A percentile compares a stretch with the other conserved stretches of the same genome.
Conservation (phyloP, 208 protist species). For the Leishmania tropica region DNA sequence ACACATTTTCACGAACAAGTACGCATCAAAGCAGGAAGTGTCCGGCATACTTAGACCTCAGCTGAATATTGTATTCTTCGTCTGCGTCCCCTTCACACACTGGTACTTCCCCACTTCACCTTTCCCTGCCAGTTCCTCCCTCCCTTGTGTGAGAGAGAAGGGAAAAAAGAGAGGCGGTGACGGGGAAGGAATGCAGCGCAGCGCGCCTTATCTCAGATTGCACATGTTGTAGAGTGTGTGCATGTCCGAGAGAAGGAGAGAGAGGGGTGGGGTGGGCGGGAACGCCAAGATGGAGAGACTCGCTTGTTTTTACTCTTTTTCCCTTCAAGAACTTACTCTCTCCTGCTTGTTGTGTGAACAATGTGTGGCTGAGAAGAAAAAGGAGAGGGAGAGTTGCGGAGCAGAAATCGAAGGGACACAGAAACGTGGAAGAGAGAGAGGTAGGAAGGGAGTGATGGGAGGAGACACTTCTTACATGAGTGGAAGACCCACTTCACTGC, state of each 20-base stretch:
- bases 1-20: no score
- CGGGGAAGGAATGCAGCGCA: neutral
- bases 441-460: neutral
- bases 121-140: neutral
- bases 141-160: neutral
- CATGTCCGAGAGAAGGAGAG: neutral
- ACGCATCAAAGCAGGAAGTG: neutral
- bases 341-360: neutral
- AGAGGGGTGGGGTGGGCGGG: neutral
- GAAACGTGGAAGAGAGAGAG: neutral
- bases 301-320: neutral
- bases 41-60: neutral
- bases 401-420: neutral
- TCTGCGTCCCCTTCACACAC: neutral
- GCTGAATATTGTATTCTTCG: neutral
- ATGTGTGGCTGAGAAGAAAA: neutral
- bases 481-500: neutral
- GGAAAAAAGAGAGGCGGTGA: neutral
- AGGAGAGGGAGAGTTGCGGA: neutral
- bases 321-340: neutral
- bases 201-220: neutral
- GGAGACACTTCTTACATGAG: neutral
- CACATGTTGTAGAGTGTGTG: neutral
- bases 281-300: neutral
- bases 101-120: neutral